Conservation (phyloP, 2,329 filamentous ascomycete species). For the Colletotrichum sp. region DNA sequence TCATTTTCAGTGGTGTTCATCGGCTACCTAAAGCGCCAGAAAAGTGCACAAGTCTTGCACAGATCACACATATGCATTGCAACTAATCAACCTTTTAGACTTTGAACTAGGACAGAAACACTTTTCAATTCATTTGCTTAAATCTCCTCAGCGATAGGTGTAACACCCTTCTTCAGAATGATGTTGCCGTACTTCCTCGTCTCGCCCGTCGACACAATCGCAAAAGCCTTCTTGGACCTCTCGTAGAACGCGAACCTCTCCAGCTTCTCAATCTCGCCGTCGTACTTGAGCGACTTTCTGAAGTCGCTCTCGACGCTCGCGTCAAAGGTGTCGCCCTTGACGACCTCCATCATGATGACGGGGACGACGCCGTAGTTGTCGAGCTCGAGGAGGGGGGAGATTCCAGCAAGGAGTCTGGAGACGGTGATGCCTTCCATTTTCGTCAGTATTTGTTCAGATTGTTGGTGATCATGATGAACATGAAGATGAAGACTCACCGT, state of each 20-base stretch:
- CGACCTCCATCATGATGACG: constrained; percentile 19
- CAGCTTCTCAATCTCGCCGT: constrained; percentile 16
- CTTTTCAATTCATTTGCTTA: not conserved
- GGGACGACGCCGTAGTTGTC: constrained; percentile 19
- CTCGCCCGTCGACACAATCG: constrained; percentile 8
- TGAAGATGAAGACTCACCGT: not conserved
- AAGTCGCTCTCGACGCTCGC: constrained; percentile 17
- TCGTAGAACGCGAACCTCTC: constrained; percentile 15
- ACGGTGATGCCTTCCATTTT: constrained; percentile 5
- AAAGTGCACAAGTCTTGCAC: too few relatives aligned
- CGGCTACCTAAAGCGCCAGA: too few relatives aligned
- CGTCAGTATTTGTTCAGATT: too few relatives aligned
- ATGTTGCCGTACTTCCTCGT: constrained; percentile 18
- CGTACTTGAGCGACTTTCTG: not conserved
- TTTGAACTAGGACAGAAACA: too few relatives aligned
- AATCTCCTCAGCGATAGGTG: not conserved
- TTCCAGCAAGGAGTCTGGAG: constrained; percentile 8
- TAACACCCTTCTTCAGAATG: constrained; percentile 17
- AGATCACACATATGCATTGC: too few relatives aligned
- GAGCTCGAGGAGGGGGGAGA: constrained; percentile 13
- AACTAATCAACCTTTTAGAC: too few relatives aligned
- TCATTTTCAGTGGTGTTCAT: too few relatives aligned
- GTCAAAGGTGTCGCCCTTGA: constrained; percentile 15
- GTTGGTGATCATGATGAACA: not conserved
- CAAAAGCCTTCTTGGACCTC: constrained; percentile 14